Conservation (phyloP, 768 basidiomycete genomes). For the Chalciporus pseudorubinellus region DNA sequence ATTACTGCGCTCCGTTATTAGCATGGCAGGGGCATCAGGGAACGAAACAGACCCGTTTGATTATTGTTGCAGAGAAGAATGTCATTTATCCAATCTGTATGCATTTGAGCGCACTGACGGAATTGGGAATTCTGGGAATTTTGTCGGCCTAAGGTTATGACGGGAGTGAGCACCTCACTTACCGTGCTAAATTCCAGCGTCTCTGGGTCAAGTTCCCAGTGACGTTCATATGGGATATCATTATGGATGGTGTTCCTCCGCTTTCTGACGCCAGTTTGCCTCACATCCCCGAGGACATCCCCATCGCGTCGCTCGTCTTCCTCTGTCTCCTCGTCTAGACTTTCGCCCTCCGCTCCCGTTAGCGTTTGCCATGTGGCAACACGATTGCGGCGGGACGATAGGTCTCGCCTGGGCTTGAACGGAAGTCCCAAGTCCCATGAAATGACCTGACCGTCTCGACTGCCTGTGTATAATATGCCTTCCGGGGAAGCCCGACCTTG, state of each 20-base stretch:
- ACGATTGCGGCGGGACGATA: slow-evolving; percentile 21
- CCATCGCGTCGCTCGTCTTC: slow-evolving; percentile 70
- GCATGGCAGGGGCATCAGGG: neutral
- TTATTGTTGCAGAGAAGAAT: slow-evolving; percentile 88
- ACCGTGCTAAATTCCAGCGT: slow-evolving; percentile 50
- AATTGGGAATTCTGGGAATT: slow-evolving; percentile 56
- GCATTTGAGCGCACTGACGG: slow-evolving; percentile 84
- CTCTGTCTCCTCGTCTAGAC: slow-evolving; percentile 61
- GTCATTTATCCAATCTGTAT: slow-evolving; percentile 97
- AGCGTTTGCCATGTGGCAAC: slow-evolving; percentile 69
- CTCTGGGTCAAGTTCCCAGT: slow-evolving; percentile 76
- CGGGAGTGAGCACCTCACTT: slow-evolving; percentile 21
- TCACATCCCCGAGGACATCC: slow-evolving; percentile 74
- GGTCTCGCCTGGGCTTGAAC: slow-evolving; percentile 45
- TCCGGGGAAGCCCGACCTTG: slow-evolving; percentile 64
- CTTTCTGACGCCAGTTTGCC: slow-evolving; percentile 36
- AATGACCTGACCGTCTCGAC: slow-evolving; percentile 83
- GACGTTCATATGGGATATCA: slow-evolving; percentile 60
- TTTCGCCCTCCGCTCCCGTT: slow-evolving; percentile 81
- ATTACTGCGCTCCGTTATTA: slow-evolving; percentile 51
- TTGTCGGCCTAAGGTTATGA: slow-evolving; percentile 7
- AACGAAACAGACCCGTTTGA: slow-evolving; percentile 63
- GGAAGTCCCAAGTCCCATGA: slow-evolving; percentile 81
- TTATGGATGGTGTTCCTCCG: slow-evolving; percentile 28
- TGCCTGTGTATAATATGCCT: slow-evolving; percentile 88